Percentiles rank a stretch among this genome's conserved stretches.
Conservation (phyloP, 2,329 filamentous ascomycete species). For the Hypoxylon sp. region DNA sequence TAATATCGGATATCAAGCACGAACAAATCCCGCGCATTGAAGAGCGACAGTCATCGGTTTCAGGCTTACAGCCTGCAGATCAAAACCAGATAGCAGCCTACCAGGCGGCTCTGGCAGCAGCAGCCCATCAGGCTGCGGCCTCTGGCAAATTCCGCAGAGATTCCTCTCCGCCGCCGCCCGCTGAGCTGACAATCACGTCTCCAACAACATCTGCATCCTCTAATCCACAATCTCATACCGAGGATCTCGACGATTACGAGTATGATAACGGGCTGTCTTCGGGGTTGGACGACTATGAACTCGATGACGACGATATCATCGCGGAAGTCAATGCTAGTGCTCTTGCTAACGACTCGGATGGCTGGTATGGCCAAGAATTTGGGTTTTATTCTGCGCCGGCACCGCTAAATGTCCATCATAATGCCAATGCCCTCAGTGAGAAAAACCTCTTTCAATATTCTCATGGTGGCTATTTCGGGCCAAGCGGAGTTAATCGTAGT, state of each 20-base stretch:
- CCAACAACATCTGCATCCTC: slow-evolving; percentile 52
- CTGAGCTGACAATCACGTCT: slow-evolving; percentile 54
- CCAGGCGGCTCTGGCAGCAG: slow-evolving; percentile 85
- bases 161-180: slow-evolving; percentile 57
- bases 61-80: slow-evolving; percentile 29
- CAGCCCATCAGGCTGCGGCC: slow-evolving; percentile 80
- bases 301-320: slow-evolving; percentile 91
- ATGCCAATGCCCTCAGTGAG: slow-evolving; percentile 48
- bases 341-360: slow-evolving; percentile 90
- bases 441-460: slow-evolving; percentile 69
- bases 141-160: slow-evolving; percentile 80
- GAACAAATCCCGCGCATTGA: slow-evolving; percentile 35
- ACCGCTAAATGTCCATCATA: slow-evolving; percentile 47
- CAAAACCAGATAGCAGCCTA: slow-evolving; percentile 70
- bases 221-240: slow-evolving; percentile 43
- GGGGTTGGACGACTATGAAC: slow-evolving; percentile 71
- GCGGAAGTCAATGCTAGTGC: slow-evolving; percentile 95
- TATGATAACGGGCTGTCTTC: slow-evolving; percentile 69
- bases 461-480: slow-evolving; percentile 91
- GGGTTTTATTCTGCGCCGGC: slow-evolving; percentile 85
- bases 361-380: slow-evolving; percentile 96
- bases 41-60: slow-evolving; percentile 38
- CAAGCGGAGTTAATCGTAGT: slow-evolving; percentile 75
- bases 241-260: slow-evolving; percentile 53
- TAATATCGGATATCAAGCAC: slow-evolving; percentile 19